Evolutionary conservation across 164 flowering plant genomes (phyloP).

Genomic region (Stephania japonica): DNA sequence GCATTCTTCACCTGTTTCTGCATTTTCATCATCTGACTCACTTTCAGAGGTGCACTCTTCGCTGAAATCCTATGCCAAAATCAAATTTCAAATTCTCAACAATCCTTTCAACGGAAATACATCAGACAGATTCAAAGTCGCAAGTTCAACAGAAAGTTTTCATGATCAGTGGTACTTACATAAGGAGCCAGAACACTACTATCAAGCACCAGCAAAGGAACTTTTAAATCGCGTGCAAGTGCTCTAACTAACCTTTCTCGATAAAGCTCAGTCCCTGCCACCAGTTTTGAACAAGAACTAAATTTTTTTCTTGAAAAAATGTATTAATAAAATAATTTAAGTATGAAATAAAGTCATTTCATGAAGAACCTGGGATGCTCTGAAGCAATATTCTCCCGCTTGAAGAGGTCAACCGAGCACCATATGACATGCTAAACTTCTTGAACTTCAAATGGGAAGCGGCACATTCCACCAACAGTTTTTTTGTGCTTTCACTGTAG

Average conservation of each 20-base stretch:
- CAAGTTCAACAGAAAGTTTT: background rate
- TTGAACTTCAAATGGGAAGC: conserved; percentile 77
- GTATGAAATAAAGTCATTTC: background rate
- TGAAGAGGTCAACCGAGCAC: conserved; percentile 76
- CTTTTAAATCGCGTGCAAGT: conserved; percentile 79
- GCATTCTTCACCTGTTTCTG: conserved; percentile 57
- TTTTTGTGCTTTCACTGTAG: conserved; percentile 71
- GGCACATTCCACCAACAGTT: conserved; percentile 76
- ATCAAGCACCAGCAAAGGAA: conserved; percentile 84
- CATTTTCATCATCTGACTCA: conserved; percentile 74
- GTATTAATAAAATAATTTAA: background rate
- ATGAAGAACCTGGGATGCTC: conserved; percentile 69
- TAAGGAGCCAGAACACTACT: conserved; percentile 87
- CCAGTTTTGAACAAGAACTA: conserved; percentile 5
- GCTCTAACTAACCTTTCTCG: conserved; percentile 90
- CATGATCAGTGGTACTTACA: conserved; percentile 39
- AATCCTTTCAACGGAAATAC: background rate
- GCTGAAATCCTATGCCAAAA: conserved; percentile 61
- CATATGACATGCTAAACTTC: conserved; percentile 50
- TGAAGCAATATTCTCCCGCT: conserved; percentile 92
- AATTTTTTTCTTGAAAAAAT: background rate
- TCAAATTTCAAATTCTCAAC: background rate
- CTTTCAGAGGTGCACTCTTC: conserved; percentile 61
- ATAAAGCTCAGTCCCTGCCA: conserved; percentile 86
- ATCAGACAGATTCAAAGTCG: background rate